Percentiles rank a stretch among this genome's conserved stretches.
Conservation (phyloP, 345 rosid species). For the Citrus inodora region DNA sequence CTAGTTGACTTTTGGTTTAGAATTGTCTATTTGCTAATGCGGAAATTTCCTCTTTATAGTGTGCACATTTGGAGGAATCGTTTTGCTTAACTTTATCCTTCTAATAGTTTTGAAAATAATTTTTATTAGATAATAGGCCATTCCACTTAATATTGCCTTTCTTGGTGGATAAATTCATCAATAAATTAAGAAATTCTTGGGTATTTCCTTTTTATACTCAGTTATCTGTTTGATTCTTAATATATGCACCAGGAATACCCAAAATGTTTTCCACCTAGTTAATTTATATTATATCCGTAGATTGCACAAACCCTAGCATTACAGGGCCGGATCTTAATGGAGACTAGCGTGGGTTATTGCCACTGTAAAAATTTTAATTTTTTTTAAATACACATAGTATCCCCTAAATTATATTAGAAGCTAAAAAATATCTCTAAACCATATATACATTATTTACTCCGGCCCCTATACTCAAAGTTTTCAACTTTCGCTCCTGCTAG, state of each 20-base stretch:
- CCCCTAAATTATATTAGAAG: accelerated
- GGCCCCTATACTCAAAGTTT: too few relatives aligned
- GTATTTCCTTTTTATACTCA: too few relatives aligned
- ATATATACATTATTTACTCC: too few relatives aligned
- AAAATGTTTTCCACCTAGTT: not conserved
- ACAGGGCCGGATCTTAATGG: accelerated
- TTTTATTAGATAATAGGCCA: not conserved
- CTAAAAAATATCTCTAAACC: too few relatives aligned
- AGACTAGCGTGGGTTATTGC: too few relatives aligned
- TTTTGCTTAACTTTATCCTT: slow-evolving; percentile 10
- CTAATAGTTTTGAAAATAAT: slow-evolving; percentile 6
- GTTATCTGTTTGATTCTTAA: too few relatives aligned
- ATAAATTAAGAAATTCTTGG: not conserved
- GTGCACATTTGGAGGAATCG: slow-evolving; percentile 6
- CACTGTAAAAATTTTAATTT: too few relatives aligned
- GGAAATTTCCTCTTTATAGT: slow-evolving; percentile 28
- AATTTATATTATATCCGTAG: not conserved
- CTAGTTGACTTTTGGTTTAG: slow-evolving; percentile 12
- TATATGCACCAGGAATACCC: not conserved
- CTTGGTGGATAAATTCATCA: slow-evolving; percentile 22
- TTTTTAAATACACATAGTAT: too few relatives aligned
- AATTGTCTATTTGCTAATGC: slow-evolving; percentile 7
- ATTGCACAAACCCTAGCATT: not conserved
- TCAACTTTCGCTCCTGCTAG: too few relatives aligned
- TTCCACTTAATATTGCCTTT: slow-evolving; percentile 37